Conservation (phyloP, 176 grass and related monocot genomes). For the Musa troglodytarum region DNA sequence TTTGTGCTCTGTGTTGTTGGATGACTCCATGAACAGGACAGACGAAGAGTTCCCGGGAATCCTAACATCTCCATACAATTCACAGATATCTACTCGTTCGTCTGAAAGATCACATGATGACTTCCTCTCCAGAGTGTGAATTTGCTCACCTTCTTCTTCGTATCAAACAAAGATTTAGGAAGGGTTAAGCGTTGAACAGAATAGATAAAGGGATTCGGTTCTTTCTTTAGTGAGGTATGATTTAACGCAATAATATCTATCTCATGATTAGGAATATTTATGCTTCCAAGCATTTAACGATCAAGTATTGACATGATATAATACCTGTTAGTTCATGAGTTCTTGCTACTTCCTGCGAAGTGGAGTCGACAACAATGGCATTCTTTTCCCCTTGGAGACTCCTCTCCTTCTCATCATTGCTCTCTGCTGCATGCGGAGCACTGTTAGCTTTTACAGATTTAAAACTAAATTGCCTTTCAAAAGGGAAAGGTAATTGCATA, state of each 20-base stretch:
- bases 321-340: neutral
- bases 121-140: constrained; percentile 7
- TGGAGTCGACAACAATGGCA: neutral
- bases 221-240: too few species aligned
- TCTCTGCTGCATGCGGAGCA: neutral
- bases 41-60: constrained; percentile 46
- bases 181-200: neutral
- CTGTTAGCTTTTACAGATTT: neutral
- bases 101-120: constrained; percentile 60
- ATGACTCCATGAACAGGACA: constrained; percentile 28
- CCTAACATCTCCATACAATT: constrained; percentile 66
- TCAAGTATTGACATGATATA: neutral
- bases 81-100: constrained; percentile 54
- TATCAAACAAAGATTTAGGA: constrained; percentile 8
- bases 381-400: neutral
- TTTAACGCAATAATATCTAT: too few species aligned
- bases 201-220: neutral
- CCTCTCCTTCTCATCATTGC: neutral
- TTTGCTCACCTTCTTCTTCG: constrained; percentile 15
- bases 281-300: too few species aligned
- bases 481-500: neutral
- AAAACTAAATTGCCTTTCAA: neutral
- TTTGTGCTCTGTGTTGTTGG: neutral
- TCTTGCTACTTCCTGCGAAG: neutral
- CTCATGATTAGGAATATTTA: too few species aligned